Percentiles rank a stretch among this genome's conserved stretches.
Evolutionary conservation across 345 rosid genomes (phyloP).

Genomic region (Eucalyptus microcorys): DNA sequence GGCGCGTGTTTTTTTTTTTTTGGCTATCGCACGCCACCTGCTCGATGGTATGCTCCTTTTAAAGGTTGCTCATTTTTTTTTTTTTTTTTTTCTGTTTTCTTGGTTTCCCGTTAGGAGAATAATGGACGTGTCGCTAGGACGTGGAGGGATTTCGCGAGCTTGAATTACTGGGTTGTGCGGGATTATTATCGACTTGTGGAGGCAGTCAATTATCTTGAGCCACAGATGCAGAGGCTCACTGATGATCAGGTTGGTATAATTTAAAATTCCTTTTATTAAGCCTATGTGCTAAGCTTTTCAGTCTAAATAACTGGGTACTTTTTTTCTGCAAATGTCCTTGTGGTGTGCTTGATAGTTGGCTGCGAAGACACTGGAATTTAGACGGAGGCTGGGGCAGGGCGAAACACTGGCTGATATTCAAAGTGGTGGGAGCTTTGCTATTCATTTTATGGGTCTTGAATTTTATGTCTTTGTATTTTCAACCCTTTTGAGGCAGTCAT

Average conservation of each 20-base stretch:
- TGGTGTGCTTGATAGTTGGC: conserved; percentile 32
- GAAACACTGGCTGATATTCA: conserved; percentile 75
- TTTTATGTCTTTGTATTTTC: not conserved
- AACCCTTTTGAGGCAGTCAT: not conserved
- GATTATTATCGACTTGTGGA: conserved; percentile 77
- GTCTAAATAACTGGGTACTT: not conserved
- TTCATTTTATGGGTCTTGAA: not conserved
- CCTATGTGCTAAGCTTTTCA: not conserved
- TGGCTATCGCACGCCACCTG: not conserved
- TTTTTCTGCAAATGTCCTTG: not conserved
- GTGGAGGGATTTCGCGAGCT: conserved; percentile 41
- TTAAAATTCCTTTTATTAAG: not conserved
- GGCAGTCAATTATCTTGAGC: conserved; percentile 58
- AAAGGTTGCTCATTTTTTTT: not conserved
- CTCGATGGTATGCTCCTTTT: not conserved
- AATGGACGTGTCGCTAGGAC: conserved; percentile 29
- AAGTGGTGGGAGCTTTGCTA: conserved; percentile 37
- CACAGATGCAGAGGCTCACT: conserved; percentile 33
- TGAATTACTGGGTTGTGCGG: conserved; percentile 82
- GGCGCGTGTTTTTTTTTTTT: not conserved
- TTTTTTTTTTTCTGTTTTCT: not conserved
- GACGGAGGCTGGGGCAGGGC: conserved; percentile 47
- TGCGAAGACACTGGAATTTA: conserved; percentile 67
- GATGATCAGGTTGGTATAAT: conserved; percentile 56
- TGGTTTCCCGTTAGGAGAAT: not conserved